Conservation (phyloP, 441 rosid genomes). For the Heliophila coronopifolia region DNA sequence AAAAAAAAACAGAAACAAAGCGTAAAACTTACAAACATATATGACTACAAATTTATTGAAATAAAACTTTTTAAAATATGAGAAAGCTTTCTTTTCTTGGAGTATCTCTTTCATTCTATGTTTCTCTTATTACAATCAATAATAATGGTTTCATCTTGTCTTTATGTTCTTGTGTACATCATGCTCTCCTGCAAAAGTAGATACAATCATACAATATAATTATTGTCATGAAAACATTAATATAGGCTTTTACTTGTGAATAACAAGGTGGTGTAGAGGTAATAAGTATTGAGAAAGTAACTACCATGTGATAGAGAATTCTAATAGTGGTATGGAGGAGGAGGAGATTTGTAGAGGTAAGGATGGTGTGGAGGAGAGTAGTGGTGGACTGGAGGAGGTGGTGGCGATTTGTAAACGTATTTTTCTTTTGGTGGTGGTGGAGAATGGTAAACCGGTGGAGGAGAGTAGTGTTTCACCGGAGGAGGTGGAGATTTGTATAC, state of each 20-base stretch:
- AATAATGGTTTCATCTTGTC: constrained; percentile 12
- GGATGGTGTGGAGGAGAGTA: constrained; percentile 32
- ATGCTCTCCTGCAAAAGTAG: constrained; percentile 22
- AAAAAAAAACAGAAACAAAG: constrained; percentile 4
- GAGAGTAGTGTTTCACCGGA: constrained; percentile 11
- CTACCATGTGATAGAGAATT: constrained; percentile 22
- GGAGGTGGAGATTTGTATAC: constrained; percentile 7
- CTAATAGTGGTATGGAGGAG: constrained; percentile 34
- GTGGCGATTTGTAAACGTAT: constrained; percentile 24
- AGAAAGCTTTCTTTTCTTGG: constrained; percentile 14
- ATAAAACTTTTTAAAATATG: constrained; percentile 5
- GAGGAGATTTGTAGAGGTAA: constrained; percentile 31
- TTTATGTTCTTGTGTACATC: constrained; percentile 25
- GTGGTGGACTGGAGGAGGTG: constrained; percentile 28
- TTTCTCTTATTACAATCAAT: constrained; percentile 23
- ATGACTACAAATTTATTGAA: constrained; percentile 22
- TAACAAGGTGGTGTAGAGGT: not conserved
- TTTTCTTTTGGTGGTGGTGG: constrained; percentile 18
- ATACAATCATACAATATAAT: not conserved
- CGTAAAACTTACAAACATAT: constrained; percentile 8
- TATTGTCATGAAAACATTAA: constrained; percentile 10
- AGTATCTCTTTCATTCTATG: constrained; percentile 10
- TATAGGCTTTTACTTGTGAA: not conserved
- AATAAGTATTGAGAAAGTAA: constrained; percentile 4
- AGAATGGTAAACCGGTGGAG: constrained; percentile 6